Evolutionary conservation across 1,284 basidiomycete genomes (phyloP), one percentile per base, ranked within the genome.

Genomic region (Naganishia cerealis): DNA sequence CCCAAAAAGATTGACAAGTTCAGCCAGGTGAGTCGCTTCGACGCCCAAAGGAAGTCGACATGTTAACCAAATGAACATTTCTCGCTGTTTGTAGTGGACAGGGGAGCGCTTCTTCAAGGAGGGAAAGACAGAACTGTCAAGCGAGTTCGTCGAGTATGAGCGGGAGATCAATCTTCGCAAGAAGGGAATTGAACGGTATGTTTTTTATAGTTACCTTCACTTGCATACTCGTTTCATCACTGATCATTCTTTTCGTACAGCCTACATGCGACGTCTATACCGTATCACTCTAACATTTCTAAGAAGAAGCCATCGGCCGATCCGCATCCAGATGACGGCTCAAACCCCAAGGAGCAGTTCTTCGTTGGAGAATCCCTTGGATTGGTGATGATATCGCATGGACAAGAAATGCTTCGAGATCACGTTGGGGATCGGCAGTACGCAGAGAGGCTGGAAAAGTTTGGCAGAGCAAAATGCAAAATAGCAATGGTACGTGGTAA

Each of bases 331-430:
- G 73, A 77, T 15, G 69, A 75, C 33, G 75, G 74, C 3, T 72
- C 74, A 10, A 67, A 61, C 18, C 71, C 73, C 15, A 80, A 80
- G 70, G 78, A 80, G 15, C 80, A 80, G 70, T 74, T 80, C 33
- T 80, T 90, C 26, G 86, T 88, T 0, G 82, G 90, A 36, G 91
- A 93, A 73, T 86, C 87, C 29, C 82, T 94, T 7, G 92, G 92
- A 1, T 83, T 90, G 61, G 89, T 90, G 52, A 92, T 94, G 91
- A 88, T 91, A 68, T 83, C 85, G 38, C 89, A 92, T 74, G 91
- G 92, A 13, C 89, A 91, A 73, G 87, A 91, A 74, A 88, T 90
- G 73, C 38, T 58, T 86, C 21, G 84, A 73, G 88, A 88, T 87
- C 72, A 66, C 85, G 77, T 74, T 40, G 63, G 50, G 6, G 52